A percentile compares a stretch with the other conserved stretches of the same genome.
Evolutionary conservation across 2,329 filamentous ascomycete species (phyloP).

Genomic region (Ceratocystis albifundus): DNA sequence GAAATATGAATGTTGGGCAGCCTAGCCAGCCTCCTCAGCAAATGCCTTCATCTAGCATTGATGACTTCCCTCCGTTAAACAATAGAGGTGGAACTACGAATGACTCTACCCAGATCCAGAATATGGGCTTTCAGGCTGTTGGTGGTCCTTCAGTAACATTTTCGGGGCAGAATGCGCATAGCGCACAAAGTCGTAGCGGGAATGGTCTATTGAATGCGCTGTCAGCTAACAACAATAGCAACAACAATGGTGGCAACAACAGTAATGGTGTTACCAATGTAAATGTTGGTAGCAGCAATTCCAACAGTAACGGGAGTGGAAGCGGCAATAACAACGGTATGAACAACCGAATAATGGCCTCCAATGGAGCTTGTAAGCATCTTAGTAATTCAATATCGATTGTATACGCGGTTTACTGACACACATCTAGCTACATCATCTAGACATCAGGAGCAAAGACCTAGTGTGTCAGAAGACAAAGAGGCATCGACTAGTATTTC

Average conservation of each 20-base stretch:
- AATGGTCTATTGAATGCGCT: slow-evolving; percentile 54
- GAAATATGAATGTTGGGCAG: slow-evolving; percentile 11
- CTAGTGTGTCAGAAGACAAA: slow-evolving; percentile 34
- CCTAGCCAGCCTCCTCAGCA: slow-evolving; percentile 32
- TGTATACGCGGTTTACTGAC: not conserved
- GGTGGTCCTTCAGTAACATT: slow-evolving; percentile 6
- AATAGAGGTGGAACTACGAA: slow-evolving; percentile 47
- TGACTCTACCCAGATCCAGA: slow-evolving; percentile 15
- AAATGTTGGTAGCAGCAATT: not conserved
- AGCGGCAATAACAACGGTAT: not conserved
- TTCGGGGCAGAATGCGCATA: slow-evolving; percentile 28
- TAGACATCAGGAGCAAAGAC: slow-evolving; percentile 21
- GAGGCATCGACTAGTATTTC: slow-evolving; percentile 30
- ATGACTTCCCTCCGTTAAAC: slow-evolving; percentile 53
- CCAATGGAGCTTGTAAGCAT: not conserved
- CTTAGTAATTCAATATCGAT: not conserved
- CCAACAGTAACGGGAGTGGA: not conserved
- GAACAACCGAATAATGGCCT: not conserved
- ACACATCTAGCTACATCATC: not conserved
- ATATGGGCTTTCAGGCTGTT: slow-evolving; percentile 11
- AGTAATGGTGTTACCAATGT: not conserved
- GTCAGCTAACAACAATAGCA: slow-evolving; percentile 40
- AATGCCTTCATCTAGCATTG: slow-evolving; percentile 38
- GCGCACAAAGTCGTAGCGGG: slow-evolving; percentile 35
- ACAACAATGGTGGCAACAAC: not conserved